Percentiles rank a stretch among this genome's conserved stretches.
phyloP scores from a whole-genome alignment of 2,329 filamentous ascomycete species.

The Cordyceps sp. region DNA sequence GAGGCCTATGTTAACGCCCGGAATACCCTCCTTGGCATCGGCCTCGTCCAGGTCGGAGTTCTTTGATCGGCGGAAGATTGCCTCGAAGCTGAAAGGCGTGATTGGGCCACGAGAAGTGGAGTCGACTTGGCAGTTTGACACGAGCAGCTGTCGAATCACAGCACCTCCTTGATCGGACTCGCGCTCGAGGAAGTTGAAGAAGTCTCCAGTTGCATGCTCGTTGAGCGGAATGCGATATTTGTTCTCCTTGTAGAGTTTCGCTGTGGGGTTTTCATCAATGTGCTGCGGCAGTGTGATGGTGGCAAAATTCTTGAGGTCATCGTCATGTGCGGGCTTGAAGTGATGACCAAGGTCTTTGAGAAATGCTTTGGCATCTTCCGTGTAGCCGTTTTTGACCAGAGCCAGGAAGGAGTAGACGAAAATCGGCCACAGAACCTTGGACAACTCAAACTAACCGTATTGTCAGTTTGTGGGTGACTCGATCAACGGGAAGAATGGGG shows the following conservation, averaged over 20 bases:
- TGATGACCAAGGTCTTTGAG: conserved; percentile 47
- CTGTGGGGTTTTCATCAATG: conserved; percentile 56
- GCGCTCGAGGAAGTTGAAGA: conserved; percentile 81
- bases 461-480: background rate
- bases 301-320: conserved; percentile 64
- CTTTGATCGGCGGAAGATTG: conserved; percentile 37
- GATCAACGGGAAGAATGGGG: background rate
- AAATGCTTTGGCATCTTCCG: conserved; percentile 57
- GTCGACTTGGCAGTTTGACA: conserved; percentile 39
- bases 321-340: conserved; percentile 64
- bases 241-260: conserved; percentile 67
- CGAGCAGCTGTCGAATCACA: conserved; percentile 59
- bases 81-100: conserved; percentile 46
- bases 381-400: conserved; percentile 55
- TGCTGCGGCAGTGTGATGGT: conserved; percentile 64
- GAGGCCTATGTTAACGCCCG: conserved; percentile 43
- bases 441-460: conserved; percentile 56
- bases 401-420: conserved; percentile 89
- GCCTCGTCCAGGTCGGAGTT: conserved; percentile 46
- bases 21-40: conserved; percentile 48
- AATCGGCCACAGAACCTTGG: conserved; percentile 77
- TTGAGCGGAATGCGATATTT: conserved; percentile 88
- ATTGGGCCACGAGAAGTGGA: conserved; percentile 44
- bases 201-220: conserved; percentile 61
- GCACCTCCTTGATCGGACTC: conserved; percentile 68